These are phyloP conservation scores for Thalassia testudinum DNA, from an alignment of 116 monocot species.

Conservation along the genomic window DNA sequence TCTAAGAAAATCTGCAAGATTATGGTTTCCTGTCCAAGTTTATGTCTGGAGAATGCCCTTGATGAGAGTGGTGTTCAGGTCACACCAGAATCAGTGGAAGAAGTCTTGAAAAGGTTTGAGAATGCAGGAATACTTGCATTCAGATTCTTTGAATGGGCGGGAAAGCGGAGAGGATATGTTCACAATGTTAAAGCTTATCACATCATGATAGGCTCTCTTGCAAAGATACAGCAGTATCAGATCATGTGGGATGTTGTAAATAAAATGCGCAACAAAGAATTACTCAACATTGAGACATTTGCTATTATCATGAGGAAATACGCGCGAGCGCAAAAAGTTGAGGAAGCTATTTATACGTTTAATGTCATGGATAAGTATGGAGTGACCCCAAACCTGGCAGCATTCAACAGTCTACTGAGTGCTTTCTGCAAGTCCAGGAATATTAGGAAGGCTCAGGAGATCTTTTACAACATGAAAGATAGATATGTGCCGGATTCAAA, in stretches of 20 bases:
- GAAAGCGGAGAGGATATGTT: constrained; percentile 31
- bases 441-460: constrained; percentile 76
- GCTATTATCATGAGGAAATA: constrained; percentile 79
- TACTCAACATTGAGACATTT: constrained; percentile 82
- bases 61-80: constrained; percentile 43
- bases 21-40: constrained; percentile 48
- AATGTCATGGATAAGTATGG: constrained; percentile 80
- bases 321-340: constrained; percentile 65
- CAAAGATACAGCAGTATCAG: constrained; percentile 79
- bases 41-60: constrained; percentile 47
- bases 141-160: constrained; percentile 80
- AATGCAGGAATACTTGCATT: constrained; percentile 87
- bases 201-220: constrained; percentile 61
- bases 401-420: constrained; percentile 64
- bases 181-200: constrained; percentile 66
- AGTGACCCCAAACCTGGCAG: constrained; percentile 39
- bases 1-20: constrained; percentile 35
- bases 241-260: constrained; percentile 85
- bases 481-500: constrained; percentile 61
- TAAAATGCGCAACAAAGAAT: constrained; percentile 36
- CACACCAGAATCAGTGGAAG: constrained; percentile 34
- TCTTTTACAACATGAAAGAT: constrained; percentile 61
- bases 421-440: constrained; percentile 92
- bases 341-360: constrained; percentile 81
- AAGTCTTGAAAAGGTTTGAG: constrained; percentile 40